Evolutionary conservation across 2,329 filamentous ascomycete genomes (phyloP).

Genomic region (Cladobotryum protrusum): DNA sequence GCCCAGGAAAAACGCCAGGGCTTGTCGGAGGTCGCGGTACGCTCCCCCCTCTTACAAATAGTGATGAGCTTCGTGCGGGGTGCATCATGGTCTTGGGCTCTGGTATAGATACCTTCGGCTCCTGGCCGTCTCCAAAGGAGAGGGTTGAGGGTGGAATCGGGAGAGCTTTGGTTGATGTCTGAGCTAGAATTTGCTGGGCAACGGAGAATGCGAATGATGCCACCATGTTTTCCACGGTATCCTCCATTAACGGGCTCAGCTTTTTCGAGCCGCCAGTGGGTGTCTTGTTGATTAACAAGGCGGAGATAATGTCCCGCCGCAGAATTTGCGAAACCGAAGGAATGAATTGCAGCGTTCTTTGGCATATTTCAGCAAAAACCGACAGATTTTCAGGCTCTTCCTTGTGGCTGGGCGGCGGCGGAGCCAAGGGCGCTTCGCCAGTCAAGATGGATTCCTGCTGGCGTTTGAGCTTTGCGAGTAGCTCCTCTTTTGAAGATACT

Average conservation of each 20-base stretch:
- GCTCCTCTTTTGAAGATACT: conserved; percentile 54
- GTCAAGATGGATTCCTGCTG: conserved; percentile 54
- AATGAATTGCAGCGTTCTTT: conserved; percentile 76
- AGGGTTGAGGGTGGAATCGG: conserved; percentile 59
- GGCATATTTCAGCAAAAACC: conserved; percentile 80
- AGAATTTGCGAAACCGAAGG: conserved; percentile 73
- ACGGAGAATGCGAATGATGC: conserved; percentile 73
- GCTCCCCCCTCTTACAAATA: conserved; percentile 32
- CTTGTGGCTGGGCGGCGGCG: conserved; percentile 37
- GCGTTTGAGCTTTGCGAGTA: conserved; percentile 55
- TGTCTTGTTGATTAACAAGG: conserved; percentile 41
- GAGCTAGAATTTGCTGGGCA: conserved; percentile 67
- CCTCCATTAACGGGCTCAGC: conserved; percentile 34
- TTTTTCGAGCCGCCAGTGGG: conserved; percentile 18
- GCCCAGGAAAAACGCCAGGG: conserved; percentile 48
- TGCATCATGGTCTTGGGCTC: conserved; percentile 68
- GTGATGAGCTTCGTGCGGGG: conserved; percentile 57
- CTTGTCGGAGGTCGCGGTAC: conserved; percentile 36
- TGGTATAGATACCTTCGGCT: conserved; percentile 56
- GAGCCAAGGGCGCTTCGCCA: conserved; percentile 48
- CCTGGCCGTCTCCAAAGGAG: conserved; percentile 39
- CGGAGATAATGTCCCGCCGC: conserved; percentile 67
- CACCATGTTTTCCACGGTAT: conserved; percentile 66
- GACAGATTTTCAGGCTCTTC: conserved; percentile 67
- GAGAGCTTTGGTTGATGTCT: conserved; percentile 63